A percentile compares a stretch with the other conserved stretches of the same genome.
Conservation (phyloP, 768 basidiomycete species). For the Russula virescens region DNA sequence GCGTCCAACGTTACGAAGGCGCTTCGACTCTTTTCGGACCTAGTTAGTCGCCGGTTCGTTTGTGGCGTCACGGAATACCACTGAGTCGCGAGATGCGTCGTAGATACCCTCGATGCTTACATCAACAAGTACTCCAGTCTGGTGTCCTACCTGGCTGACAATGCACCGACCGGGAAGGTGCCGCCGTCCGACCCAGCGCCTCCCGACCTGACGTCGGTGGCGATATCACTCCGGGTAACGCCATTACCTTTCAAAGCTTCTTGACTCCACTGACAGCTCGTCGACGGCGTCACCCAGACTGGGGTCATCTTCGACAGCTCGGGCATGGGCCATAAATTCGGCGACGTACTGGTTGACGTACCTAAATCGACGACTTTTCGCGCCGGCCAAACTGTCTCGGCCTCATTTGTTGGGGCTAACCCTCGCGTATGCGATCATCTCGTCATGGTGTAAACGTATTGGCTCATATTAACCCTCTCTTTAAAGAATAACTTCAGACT, state of each 20-base stretch:
- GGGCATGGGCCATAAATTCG: slow-evolving; percentile 54
- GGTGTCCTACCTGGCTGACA: slow-evolving; percentile 54
- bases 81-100: slow-evolving; percentile 6
- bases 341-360: slow-evolving; percentile 55
- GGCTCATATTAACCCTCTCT: background rate
- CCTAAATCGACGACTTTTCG: slow-evolving; percentile 39
- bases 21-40: slow-evolving; percentile 75
- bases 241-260: background rate
- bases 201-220: slow-evolving; percentile 54
- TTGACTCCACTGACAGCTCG: background rate
- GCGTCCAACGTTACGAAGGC: slow-evolving; percentile 73
- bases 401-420: slow-evolving; percentile 69
- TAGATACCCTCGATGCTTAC: slow-evolving; percentile 75
- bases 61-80: background rate
- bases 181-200: slow-evolving; percentile 63
- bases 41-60: slow-evolving; percentile 41
- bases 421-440: slow-evolving; percentile 48
- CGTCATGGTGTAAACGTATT: background rate
- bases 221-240: slow-evolving; percentile 60
- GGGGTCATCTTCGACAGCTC: slow-evolving; percentile 56
- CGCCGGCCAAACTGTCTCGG: slow-evolving; percentile 53
- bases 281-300: slow-evolving; percentile 37
- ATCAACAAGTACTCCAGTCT: slow-evolving; percentile 69
- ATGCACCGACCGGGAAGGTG: slow-evolving; percentile 34
- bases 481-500: slow-evolving; percentile 69